These are phyloP conservation scores for Suillus cothurnatus DNA, from an alignment of 768 basidiomycete species.

Conservation along the genomic window DNA sequence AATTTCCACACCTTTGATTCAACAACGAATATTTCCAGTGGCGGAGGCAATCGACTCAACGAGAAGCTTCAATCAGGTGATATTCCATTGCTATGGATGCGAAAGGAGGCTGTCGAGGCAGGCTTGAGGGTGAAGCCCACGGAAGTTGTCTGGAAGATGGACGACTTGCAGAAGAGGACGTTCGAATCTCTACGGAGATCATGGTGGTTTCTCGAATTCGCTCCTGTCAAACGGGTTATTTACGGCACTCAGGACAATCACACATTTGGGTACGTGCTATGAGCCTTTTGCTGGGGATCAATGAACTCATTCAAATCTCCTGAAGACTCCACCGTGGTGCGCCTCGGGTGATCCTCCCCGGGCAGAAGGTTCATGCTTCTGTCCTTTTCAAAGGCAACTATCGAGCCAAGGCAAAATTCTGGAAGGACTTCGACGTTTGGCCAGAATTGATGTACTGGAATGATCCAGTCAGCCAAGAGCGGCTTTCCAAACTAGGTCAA, in stretches of 20 bases:
- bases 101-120: constrained; percentile 21
- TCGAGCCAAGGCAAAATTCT: constrained; percentile 13
- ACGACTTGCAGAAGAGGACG: constrained; percentile 12
- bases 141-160: constrained; percentile 10
- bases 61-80: constrained; percentile 12
- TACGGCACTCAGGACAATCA: constrained; percentile 8
- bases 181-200: constrained; percentile 6
- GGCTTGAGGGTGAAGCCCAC: constrained; percentile 21
- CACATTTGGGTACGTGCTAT: constrained; percentile 7
- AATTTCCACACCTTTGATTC: background rate
- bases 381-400: constrained; percentile 14
- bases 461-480: constrained; percentile 13
- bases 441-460: constrained; percentile 18
- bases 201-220: constrained; percentile 7
- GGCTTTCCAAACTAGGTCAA: constrained; percentile 11
- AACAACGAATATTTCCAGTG: constrained; percentile 11
- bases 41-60: constrained; percentile 21
- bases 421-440: constrained; percentile 12
- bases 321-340: constrained; percentile 6
- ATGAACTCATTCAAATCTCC: background rate
- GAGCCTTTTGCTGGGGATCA: background rate
- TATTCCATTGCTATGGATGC: constrained; percentile 29
- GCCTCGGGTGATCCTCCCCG: constrained; percentile 10
- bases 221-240: constrained; percentile 11
- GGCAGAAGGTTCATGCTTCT: constrained; percentile 17